A percentile compares a stretch with the other conserved stretches of the same genome.
phyloP scores from a whole-genome alignment of 1,139 yeast species.

The Suhomyces choctaworum region DNA sequence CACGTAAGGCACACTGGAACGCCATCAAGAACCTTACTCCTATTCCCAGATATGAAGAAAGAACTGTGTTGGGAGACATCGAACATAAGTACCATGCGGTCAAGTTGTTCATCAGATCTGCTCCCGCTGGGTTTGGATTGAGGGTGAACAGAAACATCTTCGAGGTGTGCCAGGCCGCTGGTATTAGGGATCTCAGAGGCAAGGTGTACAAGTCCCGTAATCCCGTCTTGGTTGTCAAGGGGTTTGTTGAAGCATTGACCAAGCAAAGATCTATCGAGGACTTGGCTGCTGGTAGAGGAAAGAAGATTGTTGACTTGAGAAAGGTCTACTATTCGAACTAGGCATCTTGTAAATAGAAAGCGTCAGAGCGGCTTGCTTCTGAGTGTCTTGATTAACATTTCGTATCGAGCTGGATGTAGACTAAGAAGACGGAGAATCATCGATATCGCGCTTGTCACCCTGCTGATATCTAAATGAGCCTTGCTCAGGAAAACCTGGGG shows the following conservation, averaged over 20 bases:
- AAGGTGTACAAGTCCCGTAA: constrained; percentile 91
- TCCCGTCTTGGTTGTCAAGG: constrained; percentile 92
- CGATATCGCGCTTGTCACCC: no score
- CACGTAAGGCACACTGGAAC: constrained; percentile 87
- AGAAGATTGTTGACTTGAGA: constrained; percentile 90
- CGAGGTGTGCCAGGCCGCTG: constrained; percentile 92
- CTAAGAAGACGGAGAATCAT: no score
- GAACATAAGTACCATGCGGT: constrained; percentile 88
- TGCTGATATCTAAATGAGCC: no score
- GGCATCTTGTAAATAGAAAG: constrained; percentile 6
- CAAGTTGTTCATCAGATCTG: constrained; percentile 74
- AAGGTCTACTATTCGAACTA: constrained; percentile 72
- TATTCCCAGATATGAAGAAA: constrained; percentile 83
- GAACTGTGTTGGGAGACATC: constrained; percentile 87
- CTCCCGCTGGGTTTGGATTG: constrained; percentile 93
- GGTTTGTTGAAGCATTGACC: constrained; percentile 81
- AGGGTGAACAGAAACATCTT: constrained; percentile 89
- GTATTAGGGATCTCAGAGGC: constrained; percentile 90
- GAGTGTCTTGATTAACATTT: no score
- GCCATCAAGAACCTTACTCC: constrained; percentile 84
- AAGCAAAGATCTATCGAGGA: constrained; percentile 83
- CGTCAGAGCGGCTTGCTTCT: no score
- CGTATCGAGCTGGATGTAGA: no score
- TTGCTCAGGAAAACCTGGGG: no score
- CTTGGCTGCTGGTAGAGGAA: constrained; percentile 90